phyloP scores from a whole-genome alignment of 164 flowering plant genomes.

The Buxus sempervirens region DNA sequence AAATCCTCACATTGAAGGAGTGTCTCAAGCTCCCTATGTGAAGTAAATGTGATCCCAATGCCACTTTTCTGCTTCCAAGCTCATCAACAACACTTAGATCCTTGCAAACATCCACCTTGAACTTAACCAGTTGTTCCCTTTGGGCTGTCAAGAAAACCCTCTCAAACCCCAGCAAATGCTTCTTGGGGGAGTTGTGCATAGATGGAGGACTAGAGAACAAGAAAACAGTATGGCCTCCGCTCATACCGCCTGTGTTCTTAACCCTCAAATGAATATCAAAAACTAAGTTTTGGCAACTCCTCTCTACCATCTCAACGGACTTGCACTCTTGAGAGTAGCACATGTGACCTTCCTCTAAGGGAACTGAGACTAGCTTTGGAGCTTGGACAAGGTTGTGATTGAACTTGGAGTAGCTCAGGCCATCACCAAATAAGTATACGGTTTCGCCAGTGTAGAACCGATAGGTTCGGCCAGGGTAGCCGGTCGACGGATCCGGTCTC shows the following conservation, averaged over 20 bases:
- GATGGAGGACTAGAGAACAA: conserved; percentile 68
- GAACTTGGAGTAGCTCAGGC: conserved; percentile 67
- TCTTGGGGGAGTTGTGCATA: conserved; percentile 69
- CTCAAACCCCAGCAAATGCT: conserved; percentile 86
- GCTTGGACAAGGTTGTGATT: conserved; percentile 59
- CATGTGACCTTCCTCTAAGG: conserved; percentile 58
- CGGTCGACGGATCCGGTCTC: conserved; percentile 78
- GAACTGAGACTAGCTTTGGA: conserved; percentile 53
- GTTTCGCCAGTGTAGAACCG: conserved; percentile 85
- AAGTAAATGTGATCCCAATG: conserved; percentile 69
- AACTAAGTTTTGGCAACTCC: conserved; percentile 43
- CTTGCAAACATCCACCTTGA: conserved; percentile 83
- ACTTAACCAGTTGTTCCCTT: conserved; percentile 42
- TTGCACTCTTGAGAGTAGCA: conserved; percentile 59
- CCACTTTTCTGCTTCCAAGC: conserved; percentile 62
- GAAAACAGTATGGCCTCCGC: conserved; percentile 73
- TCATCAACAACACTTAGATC: conserved; percentile 87
- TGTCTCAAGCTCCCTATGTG: conserved; percentile 78
- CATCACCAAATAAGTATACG: conserved; percentile 78
- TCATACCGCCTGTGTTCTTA: conserved; percentile 46
- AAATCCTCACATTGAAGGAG: conserved; percentile 54
- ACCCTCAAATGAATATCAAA: conserved; percentile 69
- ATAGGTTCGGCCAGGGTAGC: conserved; percentile 89
- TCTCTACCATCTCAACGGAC: conserved; percentile 46
- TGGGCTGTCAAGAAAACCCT: conserved; percentile 49